Evolutionary conservation across 2,329 filamentous ascomycete genomes (phyloP), one percentile per base, ranked within the genome.

Genomic region (Xylaria arbuscula): DNA sequence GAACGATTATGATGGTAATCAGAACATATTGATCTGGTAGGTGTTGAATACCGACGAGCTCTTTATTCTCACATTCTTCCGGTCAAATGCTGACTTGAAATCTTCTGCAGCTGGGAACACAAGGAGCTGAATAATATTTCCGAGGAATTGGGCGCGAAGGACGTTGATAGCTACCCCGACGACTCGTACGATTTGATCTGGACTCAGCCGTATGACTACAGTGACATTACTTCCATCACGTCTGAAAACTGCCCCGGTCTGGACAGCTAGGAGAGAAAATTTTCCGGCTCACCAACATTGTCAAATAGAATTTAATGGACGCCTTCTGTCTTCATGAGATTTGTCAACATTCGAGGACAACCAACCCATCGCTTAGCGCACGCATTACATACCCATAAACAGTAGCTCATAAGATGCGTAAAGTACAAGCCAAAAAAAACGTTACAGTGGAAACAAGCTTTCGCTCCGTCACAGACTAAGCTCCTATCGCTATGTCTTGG

Each of bases 1-100:
- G 1, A 72, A 85, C 1, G 70, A 72, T 6, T 88, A 87, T 68
- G 64, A 73, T 0, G 85, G 85, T 0, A 66, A 75, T 0, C 86
- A 86, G 1, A 90, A 90, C 70, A 85, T 90, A 55, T 76, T 90
- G 53, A 86, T 90, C 66, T 89, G 82, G 82, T 83, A 71, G 61
- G 79, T 60, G 32, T 13, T 34, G 17, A 22, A 38, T 13, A 7
- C 22, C 24, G 5, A 11, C 6, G 9, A 11, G 24, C 32, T 15
- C 42, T 42, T 11, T 7, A 17, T 24, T 32, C 63, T 57, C 28
- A 28, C 32, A 51, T 56, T 47, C 2, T 9, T 45, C 32, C 22
- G 9, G 28, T n/a, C 7, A 2, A 10, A 60, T 59, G 42, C 56
- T 68, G 24, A 70, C 53, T 64, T 24, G 36, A 10, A 24, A 36